Conservation (phyloP, 768 basidiomycete genomes). For the Cantharellus anzutake region DNA sequence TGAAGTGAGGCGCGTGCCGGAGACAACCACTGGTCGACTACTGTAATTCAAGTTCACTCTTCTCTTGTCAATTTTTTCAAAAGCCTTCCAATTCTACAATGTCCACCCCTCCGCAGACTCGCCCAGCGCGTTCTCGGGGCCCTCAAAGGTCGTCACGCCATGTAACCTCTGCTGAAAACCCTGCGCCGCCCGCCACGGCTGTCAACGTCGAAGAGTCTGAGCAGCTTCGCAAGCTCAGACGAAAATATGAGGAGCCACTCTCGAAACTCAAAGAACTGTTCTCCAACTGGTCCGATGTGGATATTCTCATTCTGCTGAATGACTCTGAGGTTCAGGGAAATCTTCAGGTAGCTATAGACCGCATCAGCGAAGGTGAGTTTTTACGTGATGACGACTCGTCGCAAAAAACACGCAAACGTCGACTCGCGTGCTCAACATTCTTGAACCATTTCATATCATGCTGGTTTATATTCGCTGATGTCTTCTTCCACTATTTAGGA, state of each 20-base stretch:
- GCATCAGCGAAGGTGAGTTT: constrained; percentile 52
- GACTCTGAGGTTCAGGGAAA: constrained; percentile 44
- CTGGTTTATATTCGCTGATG: too few relatives aligned
- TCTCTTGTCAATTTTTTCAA: too few relatives aligned
- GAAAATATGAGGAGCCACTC: constrained; percentile 36
- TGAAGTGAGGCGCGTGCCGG: too few relatives aligned
- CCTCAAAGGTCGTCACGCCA: neutral
- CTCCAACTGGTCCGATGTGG: constrained; percentile 49
- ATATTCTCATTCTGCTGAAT: constrained; percentile 45
- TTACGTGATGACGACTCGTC: neutral
- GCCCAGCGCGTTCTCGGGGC: neutral
- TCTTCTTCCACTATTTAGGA: constrained; percentile 24
- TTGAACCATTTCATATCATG: too few relatives aligned
- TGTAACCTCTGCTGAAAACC: neutral
- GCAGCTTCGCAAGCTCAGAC: constrained; percentile 5
- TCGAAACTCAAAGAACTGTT: constrained; percentile 52
- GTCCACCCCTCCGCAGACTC: neutral
- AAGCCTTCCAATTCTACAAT: neutral
- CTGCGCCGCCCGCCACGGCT: neutral
- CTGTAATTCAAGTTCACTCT: too few relatives aligned
- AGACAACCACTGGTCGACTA: too few relatives aligned
- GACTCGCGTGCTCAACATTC: neutral
- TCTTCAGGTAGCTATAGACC: constrained; percentile 44
- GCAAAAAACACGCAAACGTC: neutral
- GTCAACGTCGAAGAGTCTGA: constrained; percentile 1